Conservation (phyloP, 768 basidiomycete genomes). For the Mycena kentingensis region DNA sequence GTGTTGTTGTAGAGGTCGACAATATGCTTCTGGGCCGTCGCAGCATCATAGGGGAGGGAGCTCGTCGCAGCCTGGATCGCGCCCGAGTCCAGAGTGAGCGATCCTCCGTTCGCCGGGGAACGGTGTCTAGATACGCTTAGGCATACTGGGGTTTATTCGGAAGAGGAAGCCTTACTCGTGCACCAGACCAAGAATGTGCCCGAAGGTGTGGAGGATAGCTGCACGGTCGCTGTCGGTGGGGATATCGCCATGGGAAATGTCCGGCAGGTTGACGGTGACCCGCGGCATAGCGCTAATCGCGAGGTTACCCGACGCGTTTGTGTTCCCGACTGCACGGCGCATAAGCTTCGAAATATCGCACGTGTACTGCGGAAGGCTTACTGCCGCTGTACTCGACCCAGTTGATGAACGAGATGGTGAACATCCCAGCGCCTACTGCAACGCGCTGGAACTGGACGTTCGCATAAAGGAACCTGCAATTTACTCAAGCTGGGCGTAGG, state of each 20-base stretch:
- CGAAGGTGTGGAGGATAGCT: background rate
- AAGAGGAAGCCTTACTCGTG: background rate
- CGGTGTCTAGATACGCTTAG: background rate
- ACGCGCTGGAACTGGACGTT: slow-evolving; percentile 5
- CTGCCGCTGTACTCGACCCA: too few species aligned
- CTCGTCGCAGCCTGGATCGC: background rate
- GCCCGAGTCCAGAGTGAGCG: background rate
- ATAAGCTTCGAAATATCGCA: too few species aligned
- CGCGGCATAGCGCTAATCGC: background rate
- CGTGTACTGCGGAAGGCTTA: too few species aligned
- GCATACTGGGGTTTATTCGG: background rate
- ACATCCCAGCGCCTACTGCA: background rate
- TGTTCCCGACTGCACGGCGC: background rate
- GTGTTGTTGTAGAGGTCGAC: background rate
- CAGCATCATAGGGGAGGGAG: background rate
- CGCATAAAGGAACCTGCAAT: slow-evolving; percentile 6
- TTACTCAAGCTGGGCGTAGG: too few species aligned
- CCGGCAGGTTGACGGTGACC: background rate
- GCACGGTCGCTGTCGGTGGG: background rate
- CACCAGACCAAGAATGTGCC: background rate
- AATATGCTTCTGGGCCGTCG: background rate
- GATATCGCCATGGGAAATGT: background rate
- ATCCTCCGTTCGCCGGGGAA: background rate
- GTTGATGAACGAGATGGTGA: too few species aligned
- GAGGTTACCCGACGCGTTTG: background rate